Evolutionary conservation across 129 eudicot species (phyloP).

Genomic region (Lactuca sativa): DNA sequence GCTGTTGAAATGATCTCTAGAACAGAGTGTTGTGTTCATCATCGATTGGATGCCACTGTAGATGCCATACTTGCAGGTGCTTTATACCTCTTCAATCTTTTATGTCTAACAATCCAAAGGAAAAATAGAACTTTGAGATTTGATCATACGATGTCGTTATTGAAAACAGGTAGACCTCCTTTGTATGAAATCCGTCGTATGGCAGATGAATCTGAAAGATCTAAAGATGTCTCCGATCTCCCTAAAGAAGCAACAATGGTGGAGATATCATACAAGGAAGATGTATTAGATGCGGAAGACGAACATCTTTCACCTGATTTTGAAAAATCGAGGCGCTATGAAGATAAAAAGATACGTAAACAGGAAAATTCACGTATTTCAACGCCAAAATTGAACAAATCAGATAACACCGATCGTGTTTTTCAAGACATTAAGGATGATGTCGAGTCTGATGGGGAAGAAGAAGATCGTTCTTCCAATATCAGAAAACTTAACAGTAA

Average conservation of each 20-base stretch:
- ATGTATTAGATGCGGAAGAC: slow-evolving; percentile 29
- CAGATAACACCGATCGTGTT: slow-evolving; percentile 29
- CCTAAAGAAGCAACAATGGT: slow-evolving; percentile 26
- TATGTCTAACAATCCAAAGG: too few species aligned
- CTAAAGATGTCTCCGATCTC: slow-evolving; percentile 30
- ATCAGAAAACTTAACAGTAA: slow-evolving; percentile 34
- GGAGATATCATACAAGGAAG: slow-evolving; percentile 28
- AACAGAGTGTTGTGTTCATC: slow-evolving; percentile 89
- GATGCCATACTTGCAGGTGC: slow-evolving; percentile 94
- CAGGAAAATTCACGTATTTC: slow-evolving; percentile 28
- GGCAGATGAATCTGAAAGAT: slow-evolving; percentile 52
- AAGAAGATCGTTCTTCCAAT: slow-evolving; percentile 35
- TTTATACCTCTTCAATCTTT: background rate
- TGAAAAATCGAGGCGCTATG: slow-evolving; percentile 19
- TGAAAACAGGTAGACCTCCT: slow-evolving; percentile 54
- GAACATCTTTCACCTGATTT: slow-evolving; percentile 24
- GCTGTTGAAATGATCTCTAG: slow-evolving; percentile 93
- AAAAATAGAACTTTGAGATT: background rate
- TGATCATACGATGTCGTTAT: background rate
- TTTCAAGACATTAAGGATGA: slow-evolving; percentile 28
- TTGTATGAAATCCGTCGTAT: slow-evolving; percentile 63
- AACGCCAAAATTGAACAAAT: slow-evolving; percentile 36
- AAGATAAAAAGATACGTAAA: slow-evolving; percentile 29
- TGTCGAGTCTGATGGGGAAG: slow-evolving; percentile 40
- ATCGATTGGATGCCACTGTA: slow-evolving; percentile 87